Conservation (phyloP, 179 eudicot genomes). For the Nepenthes alata region DNA sequence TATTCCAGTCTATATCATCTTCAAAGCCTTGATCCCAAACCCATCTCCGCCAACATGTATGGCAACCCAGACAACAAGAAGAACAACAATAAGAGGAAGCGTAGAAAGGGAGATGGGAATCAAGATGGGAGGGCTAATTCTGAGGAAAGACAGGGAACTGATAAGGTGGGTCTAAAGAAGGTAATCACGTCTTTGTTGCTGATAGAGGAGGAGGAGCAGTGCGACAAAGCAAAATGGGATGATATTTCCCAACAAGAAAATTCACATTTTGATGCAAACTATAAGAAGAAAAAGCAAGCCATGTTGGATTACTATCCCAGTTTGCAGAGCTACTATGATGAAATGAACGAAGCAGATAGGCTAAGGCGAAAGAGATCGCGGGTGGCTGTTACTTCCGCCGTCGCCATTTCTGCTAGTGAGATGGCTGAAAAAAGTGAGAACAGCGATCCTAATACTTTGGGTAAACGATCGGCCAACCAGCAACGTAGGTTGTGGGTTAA, state of each 20-base stretch:
- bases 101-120: constrained; percentile 16
- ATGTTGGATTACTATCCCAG: constrained; percentile 39
- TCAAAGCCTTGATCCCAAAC: too few relatives aligned
- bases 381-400: constrained; percentile 18
- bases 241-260: constrained; percentile 25
- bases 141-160: constrained; percentile 13
- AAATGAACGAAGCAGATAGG: constrained; percentile 18
- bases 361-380: constrained; percentile 21
- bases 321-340: constrained; percentile 19
- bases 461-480: constrained; percentile 5
- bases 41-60: constrained; percentile 6
- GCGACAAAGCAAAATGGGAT: constrained; percentile 31
- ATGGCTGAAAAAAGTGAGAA: constrained; percentile 9
- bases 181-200: constrained; percentile 52
- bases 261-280: constrained; percentile 29
- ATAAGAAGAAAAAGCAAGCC: constrained; percentile 29
- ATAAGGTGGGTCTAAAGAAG: constrained; percentile 36
- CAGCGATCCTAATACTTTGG: not conserved
- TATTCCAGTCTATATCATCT: too few relatives aligned
- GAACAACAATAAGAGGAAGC: constrained; percentile 12
- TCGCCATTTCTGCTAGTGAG: constrained; percentile 13
- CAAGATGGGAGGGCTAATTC: not conserved
- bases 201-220: constrained; percentile 64
- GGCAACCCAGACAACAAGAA: constrained; percentile 10
- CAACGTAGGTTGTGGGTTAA: constrained; percentile 45